These are phyloP conservation scores for Trichosporon ovoides DNA, from an alignment of 1,284 basidiomycete species.

Conservation along the genomic window DNA sequence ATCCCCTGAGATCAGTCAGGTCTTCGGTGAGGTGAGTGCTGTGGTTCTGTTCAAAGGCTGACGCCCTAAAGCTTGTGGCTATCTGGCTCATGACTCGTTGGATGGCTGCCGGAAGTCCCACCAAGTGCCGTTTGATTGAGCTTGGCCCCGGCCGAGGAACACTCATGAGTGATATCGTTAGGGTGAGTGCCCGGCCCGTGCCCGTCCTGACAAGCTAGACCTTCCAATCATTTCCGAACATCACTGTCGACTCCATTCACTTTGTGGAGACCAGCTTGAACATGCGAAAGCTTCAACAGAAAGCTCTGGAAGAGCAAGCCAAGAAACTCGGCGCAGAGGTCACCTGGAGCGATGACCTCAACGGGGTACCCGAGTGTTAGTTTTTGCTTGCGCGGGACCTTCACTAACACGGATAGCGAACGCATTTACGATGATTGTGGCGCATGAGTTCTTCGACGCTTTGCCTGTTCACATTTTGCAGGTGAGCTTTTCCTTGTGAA, in stretches of 20 bases:
- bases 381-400: slow-evolving; percentile 1
- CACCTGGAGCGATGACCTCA: slow-evolving; percentile 70
- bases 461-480: slow-evolving; percentile 87
- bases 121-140: slow-evolving; percentile 70
- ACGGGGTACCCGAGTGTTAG: slow-evolving; percentile 57
- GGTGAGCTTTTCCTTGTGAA: slow-evolving; percentile 53
- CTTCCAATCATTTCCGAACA: slow-evolving; percentile 24
- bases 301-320: slow-evolving; percentile 51
- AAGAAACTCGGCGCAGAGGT: slow-evolving; percentile 47
- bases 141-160: slow-evolving; percentile 93
- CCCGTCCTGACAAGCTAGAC: slow-evolving; percentile 24
- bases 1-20: slow-evolving; percentile 91
- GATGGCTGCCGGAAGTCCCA: slow-evolving; percentile 56
- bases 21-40: slow-evolving; percentile 85
- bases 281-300: slow-evolving; percentile 62
- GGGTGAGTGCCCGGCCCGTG: slow-evolving; percentile 55
- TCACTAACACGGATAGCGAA: slow-evolving; percentile 38
- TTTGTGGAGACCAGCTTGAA: slow-evolving; percentile 73
- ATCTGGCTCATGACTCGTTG: slow-evolving; percentile 83
- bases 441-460: slow-evolving; percentile 98
- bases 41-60: background rate
- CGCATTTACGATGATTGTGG: slow-evolving; percentile 78
- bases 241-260: slow-evolving; percentile 57
- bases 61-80: slow-evolving; percentile 61
- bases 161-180: slow-evolving; percentile 81